These are phyloP conservation scores for Solanum ossicruentum DNA, from an alignment of 257 asterid genomes.

Conservation along the genomic window DNA sequence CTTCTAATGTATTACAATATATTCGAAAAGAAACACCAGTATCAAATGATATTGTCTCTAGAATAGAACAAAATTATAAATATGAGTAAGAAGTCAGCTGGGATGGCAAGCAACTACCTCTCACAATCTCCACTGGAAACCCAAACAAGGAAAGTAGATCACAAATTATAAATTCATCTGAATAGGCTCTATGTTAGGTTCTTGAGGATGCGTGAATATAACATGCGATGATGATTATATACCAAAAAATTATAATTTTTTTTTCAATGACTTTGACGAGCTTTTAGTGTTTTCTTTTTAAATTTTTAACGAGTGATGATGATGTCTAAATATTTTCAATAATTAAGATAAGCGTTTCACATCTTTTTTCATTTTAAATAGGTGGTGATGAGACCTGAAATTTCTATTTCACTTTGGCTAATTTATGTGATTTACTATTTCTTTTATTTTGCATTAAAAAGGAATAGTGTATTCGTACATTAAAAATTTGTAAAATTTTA, in stretches of 20 bases:
- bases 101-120: no score
- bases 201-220: neutral
- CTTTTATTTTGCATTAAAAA: neutral
- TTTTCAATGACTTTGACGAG: no score
- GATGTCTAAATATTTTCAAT: neutral
- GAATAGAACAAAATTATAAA: no score
- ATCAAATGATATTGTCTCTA: no score
- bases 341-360: no score
- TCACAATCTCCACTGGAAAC: no score
- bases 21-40: no score
- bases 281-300: no score
- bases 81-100: no score
- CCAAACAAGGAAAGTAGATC: no score
- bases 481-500: neutral
- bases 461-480: neutral
- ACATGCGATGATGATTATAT: neutral
- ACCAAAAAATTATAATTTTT: neutral
- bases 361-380: neutral
- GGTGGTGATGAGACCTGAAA: neutral
- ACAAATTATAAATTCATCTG: neutral
- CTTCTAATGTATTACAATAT: no score
- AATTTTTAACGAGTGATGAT: neutral
- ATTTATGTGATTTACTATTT: neutral
- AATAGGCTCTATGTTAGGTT: neutral
- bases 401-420: neutral